Percentiles rank a stretch among this genome's conserved stretches.
Conservation (phyloP, 2,329 filamentous ascomycete genomes). For the Ophiostoma piceae region DNA sequence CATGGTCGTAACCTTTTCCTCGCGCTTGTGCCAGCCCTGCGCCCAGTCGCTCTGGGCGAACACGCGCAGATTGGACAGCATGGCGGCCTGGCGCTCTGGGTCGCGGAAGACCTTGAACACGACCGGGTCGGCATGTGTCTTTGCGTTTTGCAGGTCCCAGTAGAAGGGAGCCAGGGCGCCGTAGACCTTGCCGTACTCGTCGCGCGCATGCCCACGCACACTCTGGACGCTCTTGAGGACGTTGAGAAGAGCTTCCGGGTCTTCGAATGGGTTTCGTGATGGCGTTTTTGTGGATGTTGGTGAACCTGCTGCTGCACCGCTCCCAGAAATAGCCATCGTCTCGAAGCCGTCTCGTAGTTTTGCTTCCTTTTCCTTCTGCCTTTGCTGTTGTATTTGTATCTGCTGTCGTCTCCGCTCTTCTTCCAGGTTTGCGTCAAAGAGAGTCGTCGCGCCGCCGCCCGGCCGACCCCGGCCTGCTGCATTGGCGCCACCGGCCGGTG, state of each 20-base stretch:
- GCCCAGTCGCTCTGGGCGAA: constrained; percentile 81
- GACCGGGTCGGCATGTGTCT: constrained; percentile 70
- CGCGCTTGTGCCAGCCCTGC: constrained; percentile 64
- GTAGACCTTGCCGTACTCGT: constrained; percentile 89
- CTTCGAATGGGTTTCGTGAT: constrained; percentile 45
- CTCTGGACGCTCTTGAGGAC: constrained; percentile 69
- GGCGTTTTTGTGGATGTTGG: constrained; percentile 27
- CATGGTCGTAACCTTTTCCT: constrained; percentile 68
- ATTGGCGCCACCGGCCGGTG: constrained; percentile 15
- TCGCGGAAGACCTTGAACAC: constrained; percentile 83
- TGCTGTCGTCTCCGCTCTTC: constrained; percentile 45
- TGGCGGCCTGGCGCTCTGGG: constrained; percentile 83
- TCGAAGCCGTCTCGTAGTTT: constrained; percentile 52
- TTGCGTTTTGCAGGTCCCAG: constrained; percentile 67
- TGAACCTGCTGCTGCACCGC: constrained; percentile 21
- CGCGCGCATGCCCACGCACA: constrained; percentile 74
- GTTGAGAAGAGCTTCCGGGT: constrained; percentile 60
- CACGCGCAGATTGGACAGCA: constrained; percentile 71
- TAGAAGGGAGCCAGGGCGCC: constrained; percentile 86
- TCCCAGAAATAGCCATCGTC: constrained; percentile 55
- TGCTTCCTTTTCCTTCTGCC: constrained; percentile 43
- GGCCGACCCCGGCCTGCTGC: constrained; percentile 26
- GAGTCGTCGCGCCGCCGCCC: constrained; percentile 45
- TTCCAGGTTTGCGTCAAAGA: constrained; percentile 70
- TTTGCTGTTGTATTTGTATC: constrained; percentile 37